A percentile compares a stretch with the other conserved stretches of the same genome.
Evolutionary conservation across 73 alveolate species (phyloP).

Genomic region (Paramecium sexaurelia): DNA sequence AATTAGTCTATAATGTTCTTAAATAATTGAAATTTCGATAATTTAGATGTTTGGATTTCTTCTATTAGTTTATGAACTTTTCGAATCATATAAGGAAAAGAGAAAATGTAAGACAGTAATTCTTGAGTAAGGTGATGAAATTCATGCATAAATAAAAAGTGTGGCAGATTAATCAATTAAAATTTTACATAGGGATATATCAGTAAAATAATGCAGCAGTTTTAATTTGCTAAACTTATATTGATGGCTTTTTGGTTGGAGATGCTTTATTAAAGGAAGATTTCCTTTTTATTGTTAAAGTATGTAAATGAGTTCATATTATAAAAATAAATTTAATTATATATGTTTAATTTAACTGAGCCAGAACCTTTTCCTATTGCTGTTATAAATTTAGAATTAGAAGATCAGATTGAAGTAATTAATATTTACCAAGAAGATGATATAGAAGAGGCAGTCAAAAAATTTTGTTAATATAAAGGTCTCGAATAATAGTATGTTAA

Average conservation of each 20-base stretch:
- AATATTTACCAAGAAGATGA: conserved; percentile 22
- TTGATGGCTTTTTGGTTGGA: conserved; percentile 96
- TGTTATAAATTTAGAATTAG: not conserved
- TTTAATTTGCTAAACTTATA: conserved; percentile 71
- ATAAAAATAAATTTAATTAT: not conserved
- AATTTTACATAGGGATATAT: conserved; percentile 95
- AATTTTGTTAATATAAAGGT: not conserved
- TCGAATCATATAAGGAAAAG: conserved; percentile 55
- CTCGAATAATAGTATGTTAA: conserved; percentile 12
- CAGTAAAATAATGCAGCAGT: conserved; percentile 74
- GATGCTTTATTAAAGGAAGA: conserved; percentile 90
- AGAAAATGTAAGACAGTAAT: conserved; percentile 61
- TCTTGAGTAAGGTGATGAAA: conserved; percentile 85
- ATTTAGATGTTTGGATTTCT: conserved; percentile 79
- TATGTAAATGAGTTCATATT: conserved; percentile 23
- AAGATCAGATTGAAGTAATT: not conserved
- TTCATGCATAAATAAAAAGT: conserved; percentile 89
- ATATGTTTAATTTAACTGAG: conserved; percentile 5
- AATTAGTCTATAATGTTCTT: conserved; percentile 74
- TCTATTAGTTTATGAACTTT: conserved; percentile 77
- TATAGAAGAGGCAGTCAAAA: not conserved
- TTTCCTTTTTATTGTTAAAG: conserved; percentile 8
- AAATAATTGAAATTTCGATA: conserved; percentile 77
- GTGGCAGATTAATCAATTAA: conserved; percentile 84
- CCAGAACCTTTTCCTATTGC: conserved; percentile 11